These are phyloP conservation scores for Spiromastix sp. DNA, from an alignment of 2,329 filamentous ascomycete species.

Conservation along the genomic window DNA sequence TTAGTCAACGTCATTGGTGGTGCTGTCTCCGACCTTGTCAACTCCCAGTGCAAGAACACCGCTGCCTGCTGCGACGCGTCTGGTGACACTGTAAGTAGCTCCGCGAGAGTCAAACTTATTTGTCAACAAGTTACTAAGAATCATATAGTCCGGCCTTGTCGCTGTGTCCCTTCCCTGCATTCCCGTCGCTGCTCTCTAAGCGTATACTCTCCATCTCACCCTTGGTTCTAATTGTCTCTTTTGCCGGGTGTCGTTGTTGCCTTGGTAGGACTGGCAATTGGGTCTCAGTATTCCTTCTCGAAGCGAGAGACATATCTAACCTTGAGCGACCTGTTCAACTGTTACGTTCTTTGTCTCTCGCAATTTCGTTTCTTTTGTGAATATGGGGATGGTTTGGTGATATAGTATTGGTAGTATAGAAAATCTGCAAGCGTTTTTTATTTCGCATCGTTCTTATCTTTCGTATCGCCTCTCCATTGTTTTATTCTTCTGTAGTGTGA, in stretches of 20 bases:
- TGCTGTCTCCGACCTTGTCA: slow-evolving; percentile 12
- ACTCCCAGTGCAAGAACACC: slow-evolving; percentile 9
- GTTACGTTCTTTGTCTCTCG: slow-evolving; percentile 2
- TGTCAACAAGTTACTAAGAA: slow-evolving; percentile 14
- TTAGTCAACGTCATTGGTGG: slow-evolving; percentile 20
- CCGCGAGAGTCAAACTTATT: no score
- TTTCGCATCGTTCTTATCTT: no score
- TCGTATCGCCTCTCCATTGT: no score
- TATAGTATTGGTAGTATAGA: no score
- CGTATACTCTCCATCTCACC: slow-evolving; percentile 3
- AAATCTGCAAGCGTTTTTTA: no score
- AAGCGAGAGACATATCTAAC: background rate
- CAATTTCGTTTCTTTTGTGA: slow-evolving; percentile 3
- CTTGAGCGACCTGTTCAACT: background rate
- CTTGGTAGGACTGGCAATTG: background rate
- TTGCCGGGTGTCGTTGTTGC: background rate
- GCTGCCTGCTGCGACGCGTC: slow-evolving; percentile 14
- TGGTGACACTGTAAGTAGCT: no score
- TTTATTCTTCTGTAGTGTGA: no score
- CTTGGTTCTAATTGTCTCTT: background rate
- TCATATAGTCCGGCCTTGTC: slow-evolving; percentile 24
- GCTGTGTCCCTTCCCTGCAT: slow-evolving; percentile 28
- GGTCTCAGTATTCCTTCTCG: background rate
- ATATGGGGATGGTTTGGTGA: slow-evolving; percentile 6
- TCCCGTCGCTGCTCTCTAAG: slow-evolving; percentile 30